Evolutionary conservation across 768 basidiomycete genomes (phyloP).

Genomic region (Gloeostereum incarnatum): DNA sequence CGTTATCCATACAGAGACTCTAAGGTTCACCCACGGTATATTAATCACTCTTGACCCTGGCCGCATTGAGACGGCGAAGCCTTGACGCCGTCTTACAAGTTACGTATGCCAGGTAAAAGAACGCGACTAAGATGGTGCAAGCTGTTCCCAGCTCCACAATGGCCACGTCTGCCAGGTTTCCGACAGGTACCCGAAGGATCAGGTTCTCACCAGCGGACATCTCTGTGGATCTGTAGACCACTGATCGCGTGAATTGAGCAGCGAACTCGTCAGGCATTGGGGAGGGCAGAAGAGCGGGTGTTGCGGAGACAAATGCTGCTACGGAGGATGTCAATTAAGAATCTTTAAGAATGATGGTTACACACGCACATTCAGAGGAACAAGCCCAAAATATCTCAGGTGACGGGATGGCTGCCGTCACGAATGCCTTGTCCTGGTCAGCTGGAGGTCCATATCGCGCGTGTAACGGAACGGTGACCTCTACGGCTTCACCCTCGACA

Average conservation of each 20-base stretch:
- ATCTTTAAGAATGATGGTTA: constrained; percentile 1
- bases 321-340: too few relatives aligned
- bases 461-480: constrained; percentile 35
- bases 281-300: background rate
- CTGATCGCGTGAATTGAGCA: too few relatives aligned
- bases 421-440: constrained; percentile 6
- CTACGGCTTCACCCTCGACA: constrained; percentile 8
- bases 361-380: constrained; percentile 11
- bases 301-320: too few relatives aligned
- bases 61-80: too few relatives aligned
- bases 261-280: background rate
- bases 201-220: too few relatives aligned
- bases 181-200: constrained; percentile 31
- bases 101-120: constrained; percentile 24
- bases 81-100: constrained; percentile 16
- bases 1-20: too few relatives aligned
- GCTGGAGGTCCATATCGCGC: constrained; percentile 30
- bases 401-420: constrained; percentile 20
- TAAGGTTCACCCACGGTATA: too few relatives aligned
- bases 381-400: constrained; percentile 31
- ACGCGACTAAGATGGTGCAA: constrained; percentile 26
- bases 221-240: too few relatives aligned
- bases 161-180: constrained; percentile 21
- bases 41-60: too few relatives aligned
- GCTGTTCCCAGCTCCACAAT: constrained; percentile 34